Base-by-base conservation (phyloP, 1,284 basidiomycete genomes). In the Sanguinoderma infundibulare region DNA sequence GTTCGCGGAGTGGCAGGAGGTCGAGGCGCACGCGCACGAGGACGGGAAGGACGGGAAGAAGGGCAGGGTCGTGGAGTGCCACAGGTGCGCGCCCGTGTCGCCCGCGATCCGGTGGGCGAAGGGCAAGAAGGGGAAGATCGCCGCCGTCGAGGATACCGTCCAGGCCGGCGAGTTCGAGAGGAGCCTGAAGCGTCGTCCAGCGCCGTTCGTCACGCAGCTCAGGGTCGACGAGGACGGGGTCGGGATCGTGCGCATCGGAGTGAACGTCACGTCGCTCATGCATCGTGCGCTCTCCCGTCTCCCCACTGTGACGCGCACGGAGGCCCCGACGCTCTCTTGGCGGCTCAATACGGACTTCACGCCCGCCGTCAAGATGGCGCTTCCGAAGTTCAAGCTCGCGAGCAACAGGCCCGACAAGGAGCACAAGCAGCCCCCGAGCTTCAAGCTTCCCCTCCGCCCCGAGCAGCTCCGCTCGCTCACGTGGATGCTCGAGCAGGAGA, bases 401-500 rank as follows among this genome's bases (percentile, higher is more conserved):
- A 95, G 92, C 72, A 98, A 98, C 78, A 90, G 87, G 65, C 71
- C 74, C 3, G 96, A 98, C 73, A 78, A 81, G 2, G 79, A 91
- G 68, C 90, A 95, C 65, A 70, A 71, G 0, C 95, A 97, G 68
- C 96, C 96, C 0, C 86, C 87, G 0, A 83, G 85, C 63, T 98
- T 98, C 81, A 84, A 83, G 69, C 77, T 87, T 17, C 76, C 83
- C 15, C 83, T 98, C 24, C 87, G 96, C 49, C 84, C 81, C 17
- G 96, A 98, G 72, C 96, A 98, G 74, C 82, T 93, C 14, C 91
- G 96, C 42, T 98, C 96, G 3, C 77, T 98, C 46, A 87, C 87
- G 55, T 98, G 96, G 96, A 98, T 98, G 96, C 77, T 97, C 24
- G 74, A 80, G 44, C 94, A 95, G 71, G 96, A 98, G 74, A 80